Evolutionary conservation across 192 early-diverging fungal genomes (phyloP), one percentile per base, ranked within the genome.

Genomic region (Coemansia sp.): DNA sequence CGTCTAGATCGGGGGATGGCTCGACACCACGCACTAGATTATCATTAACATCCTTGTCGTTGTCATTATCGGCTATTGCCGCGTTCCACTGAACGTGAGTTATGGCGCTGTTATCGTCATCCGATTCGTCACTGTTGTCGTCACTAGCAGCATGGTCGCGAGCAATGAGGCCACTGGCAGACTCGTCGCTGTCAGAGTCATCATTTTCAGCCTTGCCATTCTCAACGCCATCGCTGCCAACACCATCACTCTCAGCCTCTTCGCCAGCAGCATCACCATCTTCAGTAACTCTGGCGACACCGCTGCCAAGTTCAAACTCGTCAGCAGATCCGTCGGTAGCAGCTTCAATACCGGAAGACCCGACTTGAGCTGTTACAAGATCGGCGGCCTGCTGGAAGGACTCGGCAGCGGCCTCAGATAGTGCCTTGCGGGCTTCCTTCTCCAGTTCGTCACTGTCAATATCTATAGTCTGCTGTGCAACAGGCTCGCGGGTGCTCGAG

Each of bases 371-470:
- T 0, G 54, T 23, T 7, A 54, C 49, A 2, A 55, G n/a, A 32
- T 59, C 49, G n/a, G 67, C 63, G 1, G 59, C 76, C 57, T 79
- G 76, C 49, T 67, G 48, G 49, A 24, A 27, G 0, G 71, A 79
- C 57, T 79, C 76, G 60, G 71, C 64, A 3, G 68, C 67, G 3
- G 76, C 71, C 56, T 79, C 76, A 0, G 64, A 54, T 4, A 72
- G 49, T 3, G 71, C 76, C 60, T 69, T 73, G 59, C 59, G 65
- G 16, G 38, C 60, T 4, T 62, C 65, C 48, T 71, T 61, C 34
- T 65, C 58, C 7, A 12, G 41, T 14, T 30, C 49, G 6, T 50
- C 56, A 32, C 23, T 63, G 21, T 30, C 31, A 18, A 27, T 48
- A 2, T 61, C 59, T 32, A 51, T 58, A 9, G 64, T 38, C 19